Base-by-base conservation (phyloP, 1,284 basidiomycete species). In the Boletus sp. region DNA sequence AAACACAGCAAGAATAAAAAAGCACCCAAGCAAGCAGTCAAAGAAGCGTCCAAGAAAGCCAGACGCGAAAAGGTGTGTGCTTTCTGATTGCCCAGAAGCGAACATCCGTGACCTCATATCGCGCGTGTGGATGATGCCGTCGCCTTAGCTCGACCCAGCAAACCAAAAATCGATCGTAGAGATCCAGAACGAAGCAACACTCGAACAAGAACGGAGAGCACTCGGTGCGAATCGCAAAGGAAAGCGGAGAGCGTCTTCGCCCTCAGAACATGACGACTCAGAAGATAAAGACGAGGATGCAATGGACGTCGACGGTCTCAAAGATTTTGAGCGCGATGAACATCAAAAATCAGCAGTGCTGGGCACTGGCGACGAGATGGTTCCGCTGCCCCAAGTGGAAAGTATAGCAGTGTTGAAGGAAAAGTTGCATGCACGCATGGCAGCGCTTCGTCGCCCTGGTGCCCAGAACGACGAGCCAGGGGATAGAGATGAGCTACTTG, bases 1-100 rank as follows among this genome's bases (percentile, higher is more conserved):
- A 93, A 92, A 71, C 88, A 94, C 66, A 91, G 84, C 70, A 92
- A 90, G 69, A 85, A 91, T 53, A 76, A 82, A 67, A 88, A 89
- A 44, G 82, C 84, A 14, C 77, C 82, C 7, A 88, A 88, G 66
- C 90, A 94, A 58, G 85, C 85, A 38, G 76, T 89, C 41, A 92
- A 94, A 65, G 89, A 94, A 68, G 88, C 86, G 2, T 82, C 88
- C 20, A 88, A 87, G 67, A 90, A 88, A 60, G 88, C 88, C 1
- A 88, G 86, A 64, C 77, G 82, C 41, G 88, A 88, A 47, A 94
- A 93, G 79, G 92, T 91, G 39, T 23, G 50, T 42, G 20, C 3
- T 34, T 4, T 16, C 9, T 8, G 4, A 34, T 29, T 9, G 30
- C 16, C 22, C 22, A 4, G 22, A 22, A 22, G 6, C 22, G 22